A percentile compares a stretch with the other conserved stretches of the same genome.
phyloP scores from a whole-genome alignment of 129 eudicot species.

The Calendula officinalis region DNA sequence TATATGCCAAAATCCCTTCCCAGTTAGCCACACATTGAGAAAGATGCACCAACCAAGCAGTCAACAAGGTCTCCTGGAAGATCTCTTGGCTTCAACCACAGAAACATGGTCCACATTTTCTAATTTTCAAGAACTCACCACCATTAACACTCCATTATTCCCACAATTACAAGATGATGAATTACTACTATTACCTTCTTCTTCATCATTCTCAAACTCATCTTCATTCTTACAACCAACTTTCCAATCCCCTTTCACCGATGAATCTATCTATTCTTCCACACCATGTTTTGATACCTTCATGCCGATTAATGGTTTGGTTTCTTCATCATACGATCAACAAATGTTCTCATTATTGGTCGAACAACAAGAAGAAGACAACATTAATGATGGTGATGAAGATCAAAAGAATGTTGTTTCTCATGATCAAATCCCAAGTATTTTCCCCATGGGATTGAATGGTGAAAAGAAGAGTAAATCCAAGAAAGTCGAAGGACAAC shows the following conservation, averaged over 20 bases:
- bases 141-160: slow-evolving; percentile 23
- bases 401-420: slow-evolving; percentile 24
- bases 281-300: slow-evolving; percentile 24
- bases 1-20: slow-evolving; percentile 29
- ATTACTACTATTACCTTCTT: slow-evolving; percentile 17
- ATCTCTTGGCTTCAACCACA: slow-evolving; percentile 48
- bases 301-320: slow-evolving; percentile 5
- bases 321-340: slow-evolving; percentile 42
- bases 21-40: slow-evolving; percentile 23
- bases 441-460: slow-evolving; percentile 29
- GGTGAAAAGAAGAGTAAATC: slow-evolving; percentile 41
- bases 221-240: slow-evolving; percentile 36
- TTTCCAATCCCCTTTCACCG: slow-evolving; percentile 37
- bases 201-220: slow-evolving; percentile 33
- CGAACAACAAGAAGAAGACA: slow-evolving; percentile 23
- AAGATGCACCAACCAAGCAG: slow-evolving; percentile 43
- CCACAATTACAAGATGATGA: slow-evolving; percentile 23
- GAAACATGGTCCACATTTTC: slow-evolving; percentile 33
- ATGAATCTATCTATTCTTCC: slow-evolving; percentile 34
- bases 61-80: slow-evolving; percentile 50
- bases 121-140: slow-evolving; percentile 27
- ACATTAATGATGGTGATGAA: slow-evolving; percentile 14
- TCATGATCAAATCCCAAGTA: slow-evolving; percentile 22
- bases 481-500: slow-evolving; percentile 59
- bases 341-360: slow-evolving; percentile 28